A percentile compares a stretch with the other conserved stretches of the same genome.
These are phyloP conservation scores for Cyberlindnera petersonii DNA, from an alignment of 805 yeast genomes.

Conservation along the genomic window DNA sequence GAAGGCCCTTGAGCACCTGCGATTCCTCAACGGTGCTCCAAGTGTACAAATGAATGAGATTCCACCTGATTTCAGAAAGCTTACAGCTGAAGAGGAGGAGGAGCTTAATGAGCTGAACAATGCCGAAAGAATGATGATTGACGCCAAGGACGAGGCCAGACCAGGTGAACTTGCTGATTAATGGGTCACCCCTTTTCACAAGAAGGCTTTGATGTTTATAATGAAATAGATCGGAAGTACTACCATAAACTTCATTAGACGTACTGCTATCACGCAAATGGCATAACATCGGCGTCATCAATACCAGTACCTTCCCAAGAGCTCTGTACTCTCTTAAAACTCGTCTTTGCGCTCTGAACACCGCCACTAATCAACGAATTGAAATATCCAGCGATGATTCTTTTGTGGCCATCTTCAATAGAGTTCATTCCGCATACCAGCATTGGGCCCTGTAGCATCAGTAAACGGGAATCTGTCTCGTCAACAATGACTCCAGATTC, in stretches of 20 bases:
- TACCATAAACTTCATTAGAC: too few relatives aligned
- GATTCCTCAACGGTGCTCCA: constrained; percentile 87
- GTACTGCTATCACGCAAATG: constrained; percentile 15
- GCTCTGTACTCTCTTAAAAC: constrained; percentile 17
- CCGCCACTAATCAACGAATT: constrained; percentile 17
- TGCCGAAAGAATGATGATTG: constrained; percentile 33
- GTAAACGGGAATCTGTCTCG: constrained; percentile 18
- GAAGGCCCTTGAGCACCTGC: constrained; percentile 72
- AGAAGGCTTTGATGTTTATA: background rate
- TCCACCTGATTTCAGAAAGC: constrained; percentile 55
- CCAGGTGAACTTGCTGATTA: constrained; percentile 31
- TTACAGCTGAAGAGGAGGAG: constrained; percentile 38
- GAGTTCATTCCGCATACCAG: constrained; percentile 20
- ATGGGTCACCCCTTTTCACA: background rate
- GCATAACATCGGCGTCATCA: constrained; percentile 16
- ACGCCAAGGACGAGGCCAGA: constrained; percentile 36
- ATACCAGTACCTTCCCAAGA: constrained; percentile 21
- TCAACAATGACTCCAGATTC: constrained; percentile 7
- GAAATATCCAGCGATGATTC: constrained; percentile 16
- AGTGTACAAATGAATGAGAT: constrained; percentile 88
- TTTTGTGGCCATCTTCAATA: constrained; percentile 12
- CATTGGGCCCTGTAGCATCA: constrained; percentile 26
- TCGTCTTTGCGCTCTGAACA: constrained; percentile 20
- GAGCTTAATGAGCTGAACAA: constrained; percentile 32
- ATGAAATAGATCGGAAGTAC: constrained; percentile 1